These are phyloP conservation scores for Candida sojae DNA, from an alignment of 1,139 yeast genomes.

Conservation along the genomic window DNA sequence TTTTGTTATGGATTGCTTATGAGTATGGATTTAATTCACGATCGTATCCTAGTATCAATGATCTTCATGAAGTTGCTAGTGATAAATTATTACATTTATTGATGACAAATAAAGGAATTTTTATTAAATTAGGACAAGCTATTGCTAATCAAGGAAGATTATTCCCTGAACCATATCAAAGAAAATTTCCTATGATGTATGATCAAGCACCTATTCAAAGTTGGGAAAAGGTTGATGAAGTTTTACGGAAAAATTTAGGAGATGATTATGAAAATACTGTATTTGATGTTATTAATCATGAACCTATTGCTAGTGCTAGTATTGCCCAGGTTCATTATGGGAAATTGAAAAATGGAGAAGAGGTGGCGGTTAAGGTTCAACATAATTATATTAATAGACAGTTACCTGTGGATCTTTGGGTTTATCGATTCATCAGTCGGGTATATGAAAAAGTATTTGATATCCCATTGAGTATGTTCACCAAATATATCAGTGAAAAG, in stretches of 20 bases:
- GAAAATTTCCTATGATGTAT: slow-evolving; percentile 55
- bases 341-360: slow-evolving; percentile 45
- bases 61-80: slow-evolving; percentile 63
- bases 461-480: slow-evolving; percentile 60
- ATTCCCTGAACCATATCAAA: slow-evolving; percentile 64
- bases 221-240: slow-evolving; percentile 54
- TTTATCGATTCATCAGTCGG: slow-evolving; percentile 54
- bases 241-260: slow-evolving; percentile 50
- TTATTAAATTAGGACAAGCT: slow-evolving; percentile 76
- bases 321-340: slow-evolving; percentile 75
- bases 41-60: slow-evolving; percentile 43
- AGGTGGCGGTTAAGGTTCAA: slow-evolving; percentile 72
- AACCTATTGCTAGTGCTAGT: slow-evolving; percentile 70
- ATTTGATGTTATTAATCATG: slow-evolving; percentile 49
- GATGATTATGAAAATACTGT: slow-evolving; percentile 41
- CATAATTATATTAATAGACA: slow-evolving; percentile 62
- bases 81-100: slow-evolving; percentile 55
- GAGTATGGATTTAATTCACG: slow-evolving; percentile 56
- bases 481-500: slow-evolving; percentile 59
- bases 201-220: slow-evolving; percentile 72
- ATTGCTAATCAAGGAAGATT: slow-evolving; percentile 70
- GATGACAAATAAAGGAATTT: slow-evolving; percentile 64
- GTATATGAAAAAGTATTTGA: slow-evolving; percentile 62
- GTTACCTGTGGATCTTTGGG: slow-evolving; percentile 56
- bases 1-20: slow-evolving; percentile 53